Base-by-base conservation (phyloP, 176 grass and related monocot genomes). In the Luzula sylvatica region DNA sequence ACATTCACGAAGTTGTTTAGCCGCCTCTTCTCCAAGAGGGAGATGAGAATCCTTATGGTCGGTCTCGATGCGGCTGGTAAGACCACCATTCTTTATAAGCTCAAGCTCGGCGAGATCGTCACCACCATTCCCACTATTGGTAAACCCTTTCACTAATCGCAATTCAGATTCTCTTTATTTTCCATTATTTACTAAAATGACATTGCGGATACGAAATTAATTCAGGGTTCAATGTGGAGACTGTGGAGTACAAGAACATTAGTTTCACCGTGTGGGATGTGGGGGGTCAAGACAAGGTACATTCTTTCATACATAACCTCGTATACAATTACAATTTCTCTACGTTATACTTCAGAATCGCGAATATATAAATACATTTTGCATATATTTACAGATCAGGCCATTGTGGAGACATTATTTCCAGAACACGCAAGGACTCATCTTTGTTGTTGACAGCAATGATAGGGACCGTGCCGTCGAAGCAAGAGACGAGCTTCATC, bases 251-350 rank as follows among this genome's bases (percentile, higher is more conserved):
- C 75, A 94, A 94, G 78, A 94, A 94, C 74, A 94, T 94, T 61
- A 94, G 87, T 75, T 94, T 94, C 78, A 94, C 82, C 14, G 87
- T 94, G 2, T 94, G 87, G 87, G 87, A 94, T 83, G 87, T 94
- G 5, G 87, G 87, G 71, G 87, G 87, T 83, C 87, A 94, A 75
- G 87, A 94, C 75, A 94, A 94, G 87, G 87, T 87, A 81, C 27
- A 23, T 4, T 38, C 47, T 30, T 22, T 50, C 0, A 5, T 29
- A 66, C 26, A 60, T 45, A 25, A 35, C 29, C 3, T 21, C 11
- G 11, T 45, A 45, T 9, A 14, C 40, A 45, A 9, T 45, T 45
- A 45, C 40, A 45, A 45, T 45, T 45, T 45, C 14, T 45, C 8
- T 9, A 14, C 11, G 40, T 45, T 45, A 51, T 19, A 19, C 13